Evolutionary conservation across 768 basidiomycete genomes (phyloP).

Genomic region (Clitopilus passeckerianus): DNA sequence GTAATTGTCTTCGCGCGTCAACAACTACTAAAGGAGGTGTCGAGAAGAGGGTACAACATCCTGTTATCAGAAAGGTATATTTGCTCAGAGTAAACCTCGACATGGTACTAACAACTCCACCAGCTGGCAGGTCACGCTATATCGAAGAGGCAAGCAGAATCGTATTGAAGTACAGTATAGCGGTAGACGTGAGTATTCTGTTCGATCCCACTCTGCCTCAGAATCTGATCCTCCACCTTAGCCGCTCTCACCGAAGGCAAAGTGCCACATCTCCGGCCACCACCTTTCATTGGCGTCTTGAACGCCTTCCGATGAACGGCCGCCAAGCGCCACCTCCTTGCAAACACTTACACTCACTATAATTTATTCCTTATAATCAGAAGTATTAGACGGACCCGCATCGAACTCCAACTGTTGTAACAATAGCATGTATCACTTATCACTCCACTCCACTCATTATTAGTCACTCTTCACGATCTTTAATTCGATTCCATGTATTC

Average conservation of each 20-base stretch:
- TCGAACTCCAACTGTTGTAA: not conserved
- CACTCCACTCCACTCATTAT: not conserved
- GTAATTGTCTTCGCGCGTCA: constrained; percentile 61
- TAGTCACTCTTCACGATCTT: not conserved
- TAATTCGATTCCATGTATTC: not conserved
- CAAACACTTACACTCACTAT: not conserved
- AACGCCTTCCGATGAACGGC: constrained; percentile 27
- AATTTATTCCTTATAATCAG: not conserved
- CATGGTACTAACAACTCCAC: not conserved
- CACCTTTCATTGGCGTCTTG: constrained; percentile 68
- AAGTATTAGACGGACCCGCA: not conserved
- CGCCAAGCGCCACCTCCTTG: not conserved
- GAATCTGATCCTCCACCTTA: constrained; percentile 9
- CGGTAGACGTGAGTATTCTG: constrained; percentile 45
- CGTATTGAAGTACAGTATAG: constrained; percentile 68
- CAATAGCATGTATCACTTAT: not conserved
- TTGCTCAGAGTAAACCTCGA: constrained; percentile 1
- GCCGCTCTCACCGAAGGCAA: constrained; percentile 54
- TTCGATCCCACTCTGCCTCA: not conserved
- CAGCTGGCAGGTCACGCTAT: constrained; percentile 66
- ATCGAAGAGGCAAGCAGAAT: constrained; percentile 56
- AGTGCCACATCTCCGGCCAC: constrained; percentile 36
- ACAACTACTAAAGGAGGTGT: constrained; percentile 53
- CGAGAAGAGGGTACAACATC: constrained; percentile 54
- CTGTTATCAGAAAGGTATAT: constrained; percentile 64